Conservation (phyloP, 495 filamentous ascomycete species). For the Penicillium mononematosum region DNA sequence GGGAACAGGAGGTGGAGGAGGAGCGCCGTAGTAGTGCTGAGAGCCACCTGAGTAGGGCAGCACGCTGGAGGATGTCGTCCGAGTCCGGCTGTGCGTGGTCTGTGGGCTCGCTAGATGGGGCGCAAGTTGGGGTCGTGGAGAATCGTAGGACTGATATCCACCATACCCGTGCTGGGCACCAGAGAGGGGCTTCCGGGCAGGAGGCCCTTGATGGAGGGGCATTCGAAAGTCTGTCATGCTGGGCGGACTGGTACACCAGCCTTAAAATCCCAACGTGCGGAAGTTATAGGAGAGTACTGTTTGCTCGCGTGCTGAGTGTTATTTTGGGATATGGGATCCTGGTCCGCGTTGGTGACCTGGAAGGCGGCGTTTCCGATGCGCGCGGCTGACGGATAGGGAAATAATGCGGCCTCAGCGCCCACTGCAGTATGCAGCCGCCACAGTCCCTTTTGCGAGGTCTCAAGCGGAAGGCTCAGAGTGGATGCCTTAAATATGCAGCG, state of each 20-base stretch:
- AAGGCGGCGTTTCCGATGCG: constrained; percentile 20
- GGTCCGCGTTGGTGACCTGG: constrained; percentile 1
- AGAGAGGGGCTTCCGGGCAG: constrained; percentile 38
- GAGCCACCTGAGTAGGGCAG: constrained; percentile 45
- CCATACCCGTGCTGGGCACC: constrained; percentile 28
- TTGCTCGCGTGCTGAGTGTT: constrained; percentile 8
- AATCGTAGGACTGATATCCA: constrained; percentile 36
- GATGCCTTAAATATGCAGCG: neutral
- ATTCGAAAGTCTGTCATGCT: constrained; percentile 48
- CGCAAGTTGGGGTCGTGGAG: constrained; percentile 30
- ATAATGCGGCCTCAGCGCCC: constrained; percentile 28
- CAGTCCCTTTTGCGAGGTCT: constrained; percentile 4
- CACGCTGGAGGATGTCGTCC: constrained; percentile 60
- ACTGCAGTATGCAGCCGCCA: constrained; percentile 19
- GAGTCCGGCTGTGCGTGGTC: constrained; percentile 51
- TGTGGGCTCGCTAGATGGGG: constrained; percentile 32
- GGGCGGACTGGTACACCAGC: constrained; percentile 32
- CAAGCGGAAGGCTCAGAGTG: constrained; percentile 12
- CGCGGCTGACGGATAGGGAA: constrained; percentile 23
- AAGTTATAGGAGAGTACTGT: neutral
- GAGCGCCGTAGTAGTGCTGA: constrained; percentile 31
- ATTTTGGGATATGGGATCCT: neutral
- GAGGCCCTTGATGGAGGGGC: constrained; percentile 39
- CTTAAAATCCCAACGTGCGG: constrained; percentile 23
- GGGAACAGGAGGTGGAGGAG: constrained; percentile 21